These are phyloP conservation scores for Fistulinella prunicolor DNA, from an alignment of 768 basidiomycete genomes.

Conservation along the genomic window DNA sequence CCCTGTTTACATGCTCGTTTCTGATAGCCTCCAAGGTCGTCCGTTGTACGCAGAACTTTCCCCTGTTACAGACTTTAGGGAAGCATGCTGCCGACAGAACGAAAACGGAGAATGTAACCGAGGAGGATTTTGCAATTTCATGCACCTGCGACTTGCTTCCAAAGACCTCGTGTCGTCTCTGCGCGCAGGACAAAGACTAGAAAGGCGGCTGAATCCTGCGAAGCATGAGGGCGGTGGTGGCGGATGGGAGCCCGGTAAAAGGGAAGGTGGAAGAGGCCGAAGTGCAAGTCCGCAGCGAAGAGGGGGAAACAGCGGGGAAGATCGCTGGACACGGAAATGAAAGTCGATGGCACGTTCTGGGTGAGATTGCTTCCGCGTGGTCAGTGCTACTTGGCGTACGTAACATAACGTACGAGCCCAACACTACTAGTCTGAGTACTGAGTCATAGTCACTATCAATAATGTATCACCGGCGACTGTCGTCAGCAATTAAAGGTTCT, in stretches of 20 bases:
- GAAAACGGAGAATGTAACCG: constrained; percentile 98
- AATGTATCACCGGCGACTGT: no score
- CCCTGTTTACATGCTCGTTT: background rate
- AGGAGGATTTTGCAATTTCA: constrained; percentile 98
- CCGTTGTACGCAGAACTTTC: constrained; percentile 97
- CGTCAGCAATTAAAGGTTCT: background rate
- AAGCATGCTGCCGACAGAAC: constrained; percentile 98
- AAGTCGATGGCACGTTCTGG: background rate
- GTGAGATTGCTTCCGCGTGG: background rate
- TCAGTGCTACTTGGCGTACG: background rate
- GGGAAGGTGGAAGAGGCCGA: constrained; percentile 61
- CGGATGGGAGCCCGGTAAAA: constrained; percentile 80
- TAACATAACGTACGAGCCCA: background rate
- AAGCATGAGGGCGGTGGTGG: constrained; percentile 65
- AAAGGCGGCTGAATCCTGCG: constrained; percentile 69
- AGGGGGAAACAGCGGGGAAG: constrained; percentile 66
- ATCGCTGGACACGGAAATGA: constrained; percentile 70
- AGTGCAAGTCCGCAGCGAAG: constrained; percentile 71
- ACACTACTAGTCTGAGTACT: no score
- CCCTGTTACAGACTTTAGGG: constrained; percentile 97
- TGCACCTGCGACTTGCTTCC: constrained; percentile 90
- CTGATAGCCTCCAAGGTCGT: constrained; percentile 53
- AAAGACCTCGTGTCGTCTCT: constrained; percentile 78
- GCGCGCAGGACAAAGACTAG: constrained; percentile 78
- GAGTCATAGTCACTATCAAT: no score